Conservation (phyloP, 768 basidiomycete species). For the Cystofilobasidium capitatum region DNA sequence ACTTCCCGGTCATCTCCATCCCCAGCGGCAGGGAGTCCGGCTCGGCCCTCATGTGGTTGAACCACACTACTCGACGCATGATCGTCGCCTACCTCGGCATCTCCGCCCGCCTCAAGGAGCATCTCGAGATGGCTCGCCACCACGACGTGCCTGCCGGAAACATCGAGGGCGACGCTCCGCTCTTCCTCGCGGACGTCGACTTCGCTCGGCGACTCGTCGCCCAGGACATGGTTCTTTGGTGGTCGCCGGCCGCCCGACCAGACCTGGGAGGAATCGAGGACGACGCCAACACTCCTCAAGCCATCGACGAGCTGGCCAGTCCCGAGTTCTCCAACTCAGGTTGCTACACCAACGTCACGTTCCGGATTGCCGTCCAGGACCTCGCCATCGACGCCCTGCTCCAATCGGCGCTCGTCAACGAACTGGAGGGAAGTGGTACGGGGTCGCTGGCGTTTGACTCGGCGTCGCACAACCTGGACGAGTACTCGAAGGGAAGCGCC, state of each 20-base stretch:
- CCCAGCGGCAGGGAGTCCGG: conserved; percentile 46
- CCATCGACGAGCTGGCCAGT: conserved; percentile 62
- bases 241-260: conserved; percentile 79
- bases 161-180: conserved; percentile 76
- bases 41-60: conserved; percentile 85
- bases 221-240: conserved; percentile 92
- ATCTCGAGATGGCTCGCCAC: conserved; percentile 71
- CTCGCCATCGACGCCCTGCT: conserved; percentile 87
- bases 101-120: conserved; percentile 68
- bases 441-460: conserved; percentile 91
- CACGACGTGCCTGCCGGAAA: conserved; percentile 91
- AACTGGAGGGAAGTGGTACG: conserved; percentile 81
- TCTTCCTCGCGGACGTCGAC: conserved; percentile 78
- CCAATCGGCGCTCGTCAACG: conserved; percentile 90
- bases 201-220: conserved; percentile 77
- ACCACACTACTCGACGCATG: conserved; percentile 71
- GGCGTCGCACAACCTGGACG: conserved; percentile 77
- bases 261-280: conserved; percentile 90
- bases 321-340: conserved; percentile 79
- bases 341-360: conserved; percentile 82
- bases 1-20: conserved; percentile 83
- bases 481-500: conserved; percentile 58
- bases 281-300: conserved; percentile 54
- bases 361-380: conserved; percentile 81
- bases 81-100: conserved; percentile 67